These are phyloP conservation scores for Amorphotheca resinae DNA, from an alignment of 495 filamentous ascomycete species.

Conservation along the genomic window DNA sequence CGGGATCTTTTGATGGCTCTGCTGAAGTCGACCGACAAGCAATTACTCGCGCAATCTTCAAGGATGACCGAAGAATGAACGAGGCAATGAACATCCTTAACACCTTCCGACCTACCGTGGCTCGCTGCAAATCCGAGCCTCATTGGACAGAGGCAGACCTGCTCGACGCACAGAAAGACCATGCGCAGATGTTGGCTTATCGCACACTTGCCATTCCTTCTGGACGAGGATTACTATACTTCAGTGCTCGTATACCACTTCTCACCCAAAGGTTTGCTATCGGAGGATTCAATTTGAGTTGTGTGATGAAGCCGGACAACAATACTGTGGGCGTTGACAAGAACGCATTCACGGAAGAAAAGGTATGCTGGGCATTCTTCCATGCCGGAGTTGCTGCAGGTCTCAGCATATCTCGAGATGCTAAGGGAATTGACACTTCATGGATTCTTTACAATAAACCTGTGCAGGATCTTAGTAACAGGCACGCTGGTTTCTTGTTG, in stretches of 20 bases:
- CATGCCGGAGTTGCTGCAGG: conserved; percentile 88
- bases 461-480: conserved; percentile 68
- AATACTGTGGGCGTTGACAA: conserved; percentile 83
- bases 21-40: conserved; percentile 68
- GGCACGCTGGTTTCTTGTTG: conserved; percentile 86
- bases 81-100: conserved; percentile 73
- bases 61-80: conserved; percentile 73
- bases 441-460: conserved; percentile 99
- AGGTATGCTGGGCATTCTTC: conserved; percentile 96
- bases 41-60: conserved; percentile 74
- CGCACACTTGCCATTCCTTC: conserved; percentile 79
- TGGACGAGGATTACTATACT: conserved; percentile 73
- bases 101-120: conserved; percentile 60
- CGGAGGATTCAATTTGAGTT: conserved; percentile 74
- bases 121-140: conserved; percentile 60
- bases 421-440: conserved; percentile 89
- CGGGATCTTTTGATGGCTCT: conserved; percentile 49
- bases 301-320: conserved; percentile 80
- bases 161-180: conserved; percentile 85
- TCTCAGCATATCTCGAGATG: conserved; percentile 76
- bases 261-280: conserved; percentile 84
- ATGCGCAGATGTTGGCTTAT: conserved; percentile 71
- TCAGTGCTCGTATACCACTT: conserved; percentile 68
- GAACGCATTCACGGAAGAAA: conserved; percentile 76
- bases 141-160: conserved; percentile 75